Percentiles rank a stretch among this genome's conserved stretches.
Evolutionary conservation across 768 basidiomycete species (phyloP).

Genomic region (Naematelia encephala): DNA sequence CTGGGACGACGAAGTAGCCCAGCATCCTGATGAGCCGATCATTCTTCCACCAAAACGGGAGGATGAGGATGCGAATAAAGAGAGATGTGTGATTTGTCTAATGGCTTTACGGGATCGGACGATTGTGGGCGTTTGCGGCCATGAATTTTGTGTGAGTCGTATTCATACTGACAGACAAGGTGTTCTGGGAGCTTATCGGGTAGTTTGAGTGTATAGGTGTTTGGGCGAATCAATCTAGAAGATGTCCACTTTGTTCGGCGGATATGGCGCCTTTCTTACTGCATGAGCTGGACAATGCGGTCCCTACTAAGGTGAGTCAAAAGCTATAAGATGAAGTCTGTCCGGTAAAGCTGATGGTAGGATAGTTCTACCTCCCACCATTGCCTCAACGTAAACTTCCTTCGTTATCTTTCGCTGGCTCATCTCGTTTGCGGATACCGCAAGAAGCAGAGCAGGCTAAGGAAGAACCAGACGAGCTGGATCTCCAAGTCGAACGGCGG

Average conservation of each 20-base stretch:
- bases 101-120: conserved; percentile 73
- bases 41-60: conserved; percentile 19
- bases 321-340: neutral
- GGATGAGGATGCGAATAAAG: conserved; percentile 53
- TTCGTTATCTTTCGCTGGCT: conserved; percentile 25
- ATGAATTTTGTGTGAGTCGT: conserved; percentile 69
- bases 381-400: conserved; percentile 43
- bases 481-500: conserved; percentile 68
- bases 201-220: conserved; percentile 77
- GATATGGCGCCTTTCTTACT: conserved; percentile 44
- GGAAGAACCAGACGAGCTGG: conserved; percentile 66
- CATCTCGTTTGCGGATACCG: conserved; percentile 28
- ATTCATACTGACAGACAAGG: neutral
- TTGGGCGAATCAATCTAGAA: conserved; percentile 60
- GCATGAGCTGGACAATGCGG: conserved; percentile 39
- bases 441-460: conserved; percentile 46
- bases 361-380: conserved; percentile 68
- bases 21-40: conserved; percentile 29
- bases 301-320: conserved; percentile 41
- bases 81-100: conserved; percentile 82
- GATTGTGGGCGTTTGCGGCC: conserved; percentile 77
- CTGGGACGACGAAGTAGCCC: conserved; percentile 34
- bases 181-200: neutral
- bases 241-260: conserved; percentile 44
- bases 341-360: neutral